Base-by-base conservation (phyloP, 441 rosid genomes). In the Aleurites moluccanus region DNA sequence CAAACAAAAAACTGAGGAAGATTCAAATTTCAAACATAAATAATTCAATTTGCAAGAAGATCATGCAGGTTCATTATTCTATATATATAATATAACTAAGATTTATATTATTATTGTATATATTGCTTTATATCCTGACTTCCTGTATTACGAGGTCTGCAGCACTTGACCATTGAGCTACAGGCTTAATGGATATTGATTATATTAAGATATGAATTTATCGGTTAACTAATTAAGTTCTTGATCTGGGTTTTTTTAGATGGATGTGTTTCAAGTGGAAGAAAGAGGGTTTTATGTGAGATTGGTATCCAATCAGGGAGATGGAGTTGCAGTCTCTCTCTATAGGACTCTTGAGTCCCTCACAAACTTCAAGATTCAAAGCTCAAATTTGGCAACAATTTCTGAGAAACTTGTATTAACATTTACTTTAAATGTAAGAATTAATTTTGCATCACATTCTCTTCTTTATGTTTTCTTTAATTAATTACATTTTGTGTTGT, bases 301-400 rank as follows among this genome's bases (percentile, higher is more conserved):
- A 77, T 69, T 92, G 75, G 86, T 85, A 25, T 81, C 91, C 83
- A 85, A 78, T 71, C 83, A 61, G 73, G 95, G 91, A 65, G 77
- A 77, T 77, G 90, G 91, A 30, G 88, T 90, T 49, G 91, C 90
- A 11, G 80, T 62, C 44, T 86, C 92, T 14, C 95, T 94, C 8
- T 91, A 88, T 74, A 88, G 76, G 80, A 89, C 92, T 57, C 83
- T 94, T 11, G 98, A 91, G 80, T 88, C 97, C 20, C 88, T 94
- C 14, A 76, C 86, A 27, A 79, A 80, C 80, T 94, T 91, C 84
- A 80, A 63, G 62, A 80, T 92, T 64, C 97, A 88, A 40, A 94
- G 82, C 87, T 86, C 92, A 10, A 94, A 85, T 79, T 66, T 94
- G 76, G 72, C 89, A 60, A 80, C 95, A 38, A 75, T 74, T 67